Percentiles rank a stretch among this genome's conserved stretches.
Evolutionary conservation across 2,329 filamentous ascomycete species (phyloP).

Genomic region (Microcera coccophila): DNA sequence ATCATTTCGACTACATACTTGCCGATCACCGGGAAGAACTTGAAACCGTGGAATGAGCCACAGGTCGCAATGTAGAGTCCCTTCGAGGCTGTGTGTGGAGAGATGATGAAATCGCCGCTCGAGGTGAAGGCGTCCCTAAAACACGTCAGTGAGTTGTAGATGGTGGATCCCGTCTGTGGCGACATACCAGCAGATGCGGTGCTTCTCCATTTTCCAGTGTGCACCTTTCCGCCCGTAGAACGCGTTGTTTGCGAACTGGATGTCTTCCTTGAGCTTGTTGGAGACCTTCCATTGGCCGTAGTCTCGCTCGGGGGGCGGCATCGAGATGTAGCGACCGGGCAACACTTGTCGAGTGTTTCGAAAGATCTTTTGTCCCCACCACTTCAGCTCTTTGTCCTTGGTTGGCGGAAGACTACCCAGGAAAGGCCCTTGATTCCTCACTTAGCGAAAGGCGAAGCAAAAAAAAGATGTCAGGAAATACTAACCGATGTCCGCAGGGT

Average conservation of each 20-base stretch:
- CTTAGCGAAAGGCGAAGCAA: no score
- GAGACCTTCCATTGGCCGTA: slow-evolving; percentile 63
- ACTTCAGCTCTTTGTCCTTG: slow-evolving; percentile 49
- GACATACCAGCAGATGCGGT: slow-evolving; percentile 63
- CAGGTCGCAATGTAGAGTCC: slow-evolving; percentile 61
- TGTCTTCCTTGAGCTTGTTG: slow-evolving; percentile 52
- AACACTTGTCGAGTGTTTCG: slow-evolving; percentile 50
- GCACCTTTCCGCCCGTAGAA: slow-evolving; percentile 57
- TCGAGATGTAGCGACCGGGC: slow-evolving; percentile 52
- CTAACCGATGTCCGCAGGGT: slow-evolving; percentile 33
- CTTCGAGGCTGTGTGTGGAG: slow-evolving; percentile 46
- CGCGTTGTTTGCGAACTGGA: slow-evolving; percentile 51
- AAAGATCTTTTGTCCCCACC: slow-evolving; percentile 60
- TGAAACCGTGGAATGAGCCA: slow-evolving; percentile 65
- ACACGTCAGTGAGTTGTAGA: slow-evolving; percentile 4
- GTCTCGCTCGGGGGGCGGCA: slow-evolving; percentile 51
- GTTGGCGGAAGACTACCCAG: slow-evolving; percentile 57
- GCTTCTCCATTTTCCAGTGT: slow-evolving; percentile 56
- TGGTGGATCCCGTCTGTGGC: not conserved
- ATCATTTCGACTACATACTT: slow-evolving; percentile 58
- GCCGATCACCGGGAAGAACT: slow-evolving; percentile 63
- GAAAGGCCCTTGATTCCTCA: slow-evolving; percentile 51
- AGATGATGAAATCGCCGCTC: slow-evolving; percentile 59
- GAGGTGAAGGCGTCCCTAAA: slow-evolving; percentile 63
- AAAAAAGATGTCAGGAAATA: no score